These are phyloP conservation scores for Cudoniella acicularis DNA, from an alignment of 495 filamentous ascomycete species.

Conservation along the genomic window DNA sequence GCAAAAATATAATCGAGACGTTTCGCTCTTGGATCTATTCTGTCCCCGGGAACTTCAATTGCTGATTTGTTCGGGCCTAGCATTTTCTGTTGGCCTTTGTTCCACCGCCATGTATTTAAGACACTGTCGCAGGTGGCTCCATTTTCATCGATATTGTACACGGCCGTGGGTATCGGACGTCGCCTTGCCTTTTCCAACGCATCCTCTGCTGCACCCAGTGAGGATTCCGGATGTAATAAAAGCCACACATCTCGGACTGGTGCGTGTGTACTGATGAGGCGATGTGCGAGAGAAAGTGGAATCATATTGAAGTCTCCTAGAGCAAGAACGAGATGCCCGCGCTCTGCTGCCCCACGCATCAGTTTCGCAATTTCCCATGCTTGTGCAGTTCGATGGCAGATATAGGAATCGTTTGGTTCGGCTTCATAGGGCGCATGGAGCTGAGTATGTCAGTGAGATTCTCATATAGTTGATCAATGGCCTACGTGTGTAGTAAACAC, in stretches of 20 bases:
- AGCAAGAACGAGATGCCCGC: slow-evolving; percentile 79
- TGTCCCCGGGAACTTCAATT: slow-evolving; percentile 47
- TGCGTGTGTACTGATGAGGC: slow-evolving; percentile 72
- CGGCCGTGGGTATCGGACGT: slow-evolving; percentile 59
- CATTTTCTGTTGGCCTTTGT: slow-evolving; percentile 55
- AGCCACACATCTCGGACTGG: slow-evolving; percentile 82
- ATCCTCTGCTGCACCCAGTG: slow-evolving; percentile 65
- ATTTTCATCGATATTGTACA: slow-evolving; percentile 72
- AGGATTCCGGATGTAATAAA: slow-evolving; percentile 72
- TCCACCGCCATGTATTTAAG: slow-evolving; percentile 93
- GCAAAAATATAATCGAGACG: slow-evolving; percentile 95
- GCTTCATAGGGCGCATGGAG: slow-evolving; percentile 87
- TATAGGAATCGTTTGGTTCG: slow-evolving; percentile 76
- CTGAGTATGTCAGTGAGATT: slow-evolving; percentile 28
- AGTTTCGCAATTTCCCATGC: slow-evolving; percentile 97
- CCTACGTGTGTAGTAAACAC: slow-evolving; percentile 88
- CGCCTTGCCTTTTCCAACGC: slow-evolving; percentile 55
- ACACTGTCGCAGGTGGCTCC: slow-evolving; percentile 83
- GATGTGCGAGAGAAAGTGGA: slow-evolving; percentile 81
- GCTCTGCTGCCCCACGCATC: slow-evolving; percentile 77
- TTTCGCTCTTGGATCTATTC: slow-evolving; percentile 68
- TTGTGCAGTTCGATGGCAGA: slow-evolving; percentile 87
- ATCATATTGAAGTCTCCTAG: slow-evolving; percentile 96
- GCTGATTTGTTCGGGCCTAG: slow-evolving; percentile 32
- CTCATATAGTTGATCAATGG: not conserved